phyloP scores from a whole-genome alignment of 345 rosid species.

The Geranium rotundifolium region DNA sequence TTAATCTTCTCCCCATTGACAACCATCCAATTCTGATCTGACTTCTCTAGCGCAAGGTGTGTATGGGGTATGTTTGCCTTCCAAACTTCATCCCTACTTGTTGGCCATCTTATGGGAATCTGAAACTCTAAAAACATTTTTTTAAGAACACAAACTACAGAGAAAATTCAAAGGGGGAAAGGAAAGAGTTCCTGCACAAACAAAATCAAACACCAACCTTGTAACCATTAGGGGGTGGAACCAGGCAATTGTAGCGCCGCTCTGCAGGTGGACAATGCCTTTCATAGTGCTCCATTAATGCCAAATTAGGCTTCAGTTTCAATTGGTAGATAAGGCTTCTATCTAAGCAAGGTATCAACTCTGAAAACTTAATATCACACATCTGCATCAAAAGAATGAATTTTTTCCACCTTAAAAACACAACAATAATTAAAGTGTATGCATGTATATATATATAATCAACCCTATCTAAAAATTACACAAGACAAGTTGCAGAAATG shows the following conservation, averaged over 20 bases:
- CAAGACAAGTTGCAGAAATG: too few species aligned
- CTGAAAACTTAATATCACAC: conserved; percentile 29
- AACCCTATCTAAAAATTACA: too few species aligned
- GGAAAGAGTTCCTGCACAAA: not conserved
- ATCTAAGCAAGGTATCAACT: conserved; percentile 37
- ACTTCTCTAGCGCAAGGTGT: conserved; percentile 89
- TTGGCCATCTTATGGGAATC: conserved; percentile 94
- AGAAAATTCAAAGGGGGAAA: not conserved
- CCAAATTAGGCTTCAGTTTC: conserved; percentile 30
- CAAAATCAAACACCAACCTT: conserved; percentile 38
- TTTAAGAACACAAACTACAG: conserved; percentile 23
- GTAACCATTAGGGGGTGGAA: conserved; percentile 84
- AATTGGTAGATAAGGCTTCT: conserved; percentile 26
- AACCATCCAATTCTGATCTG: conserved; percentile 99
- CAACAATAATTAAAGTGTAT: too few species aligned
- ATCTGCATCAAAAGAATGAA: conserved; percentile 13
- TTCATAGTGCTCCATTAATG: conserved; percentile 36
- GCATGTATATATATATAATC: too few species aligned
- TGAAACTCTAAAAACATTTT: conserved; percentile 43
- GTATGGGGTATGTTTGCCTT: conserved; percentile 92
- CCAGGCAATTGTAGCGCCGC: conserved; percentile 78
- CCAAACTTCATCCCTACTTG: conserved; percentile 96
- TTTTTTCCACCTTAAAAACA: too few species aligned
- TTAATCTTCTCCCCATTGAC: conserved; percentile 87
- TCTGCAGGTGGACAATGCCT: conserved; percentile 73